phyloP scores from a whole-genome alignment of 2,329 filamentous ascomycete species.

The Fusarium denticulatum region DNA sequence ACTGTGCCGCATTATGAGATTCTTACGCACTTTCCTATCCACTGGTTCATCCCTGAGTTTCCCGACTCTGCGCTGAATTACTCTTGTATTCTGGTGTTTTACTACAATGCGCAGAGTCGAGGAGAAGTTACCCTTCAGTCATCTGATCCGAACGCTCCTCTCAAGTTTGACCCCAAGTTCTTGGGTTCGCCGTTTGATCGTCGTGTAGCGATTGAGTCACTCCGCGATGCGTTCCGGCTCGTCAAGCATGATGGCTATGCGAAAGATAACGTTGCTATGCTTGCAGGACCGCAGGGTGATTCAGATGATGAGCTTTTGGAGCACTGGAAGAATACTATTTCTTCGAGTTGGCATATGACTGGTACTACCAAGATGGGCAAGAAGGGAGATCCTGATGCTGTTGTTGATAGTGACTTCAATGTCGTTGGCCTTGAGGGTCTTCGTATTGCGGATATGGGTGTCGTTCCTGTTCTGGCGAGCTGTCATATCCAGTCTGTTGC shows the following conservation, averaged over 20 bases:
- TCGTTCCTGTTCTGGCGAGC: constrained; percentile 53
- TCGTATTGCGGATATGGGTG: constrained; percentile 37
- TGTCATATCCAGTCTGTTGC: constrained; percentile 64
- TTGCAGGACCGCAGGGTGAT: constrained; percentile 56
- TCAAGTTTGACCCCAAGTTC: constrained; percentile 64
- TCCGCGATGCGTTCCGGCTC: constrained; percentile 55
- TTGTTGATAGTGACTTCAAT: constrained; percentile 54
- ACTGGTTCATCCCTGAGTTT: constrained; percentile 54
- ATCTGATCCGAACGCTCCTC: constrained; percentile 59
- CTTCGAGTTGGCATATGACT: constrained; percentile 64
- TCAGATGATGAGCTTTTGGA: constrained; percentile 63
- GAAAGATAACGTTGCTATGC: constrained; percentile 53
- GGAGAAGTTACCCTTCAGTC: constrained; percentile 65
- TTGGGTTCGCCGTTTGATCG: constrained; percentile 65
- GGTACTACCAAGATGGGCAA: constrained; percentile 68
- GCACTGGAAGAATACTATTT: constrained; percentile 55
- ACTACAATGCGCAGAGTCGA: constrained; percentile 63
- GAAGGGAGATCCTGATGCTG: constrained; percentile 52
- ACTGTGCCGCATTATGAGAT: constrained; percentile 69
- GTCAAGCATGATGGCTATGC: constrained; percentile 54
- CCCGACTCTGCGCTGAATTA: constrained; percentile 52
- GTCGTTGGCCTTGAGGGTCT: constrained; percentile 33
- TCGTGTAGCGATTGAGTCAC: constrained; percentile 58
- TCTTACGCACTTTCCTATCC: constrained; percentile 56
- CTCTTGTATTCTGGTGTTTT: constrained; percentile 55